These are phyloP conservation scores for Linderniella brevidens DNA, from an alignment of 257 asterid species.

Conservation along the genomic window DNA sequence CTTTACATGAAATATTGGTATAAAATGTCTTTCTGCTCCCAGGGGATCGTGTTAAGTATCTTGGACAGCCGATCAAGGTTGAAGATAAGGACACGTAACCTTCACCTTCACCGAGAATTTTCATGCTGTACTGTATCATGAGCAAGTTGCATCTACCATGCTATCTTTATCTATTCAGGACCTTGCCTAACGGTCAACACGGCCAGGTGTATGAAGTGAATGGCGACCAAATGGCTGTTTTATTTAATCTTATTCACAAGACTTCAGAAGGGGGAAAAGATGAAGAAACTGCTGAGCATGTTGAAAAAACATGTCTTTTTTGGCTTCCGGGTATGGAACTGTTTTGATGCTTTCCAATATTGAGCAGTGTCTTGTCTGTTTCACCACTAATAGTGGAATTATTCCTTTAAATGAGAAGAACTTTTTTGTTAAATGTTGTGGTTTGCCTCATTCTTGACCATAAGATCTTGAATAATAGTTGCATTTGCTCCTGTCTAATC, in stretches of 20 bases:
- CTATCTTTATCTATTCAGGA: slow-evolving; percentile 32
- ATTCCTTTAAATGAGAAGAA: too few relatives aligned
- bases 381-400: too few relatives aligned
- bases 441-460: too few relatives aligned
- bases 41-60: slow-evolving; percentile 94
- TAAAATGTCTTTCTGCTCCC: slow-evolving; percentile 17
- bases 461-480: slow-evolving; percentile 5
- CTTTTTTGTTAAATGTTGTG: too few relatives aligned
- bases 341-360: slow-evolving; percentile 6
- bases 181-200: slow-evolving; percentile 57
- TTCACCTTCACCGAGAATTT: background rate
- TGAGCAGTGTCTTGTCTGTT: background rate
- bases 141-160: slow-evolving; percentile 5
- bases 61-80: slow-evolving; percentile 43
- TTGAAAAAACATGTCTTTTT: slow-evolving; percentile 43
- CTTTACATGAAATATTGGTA: background rate
- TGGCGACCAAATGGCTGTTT: slow-evolving; percentile 71
- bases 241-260: slow-evolving; percentile 36
- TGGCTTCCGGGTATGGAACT: slow-evolving; percentile 61
- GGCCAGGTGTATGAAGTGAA: slow-evolving; percentile 95
- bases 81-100: slow-evolving; percentile 63
- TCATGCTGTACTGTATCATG: slow-evolving; percentile 12
- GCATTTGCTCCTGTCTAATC: slow-evolving; percentile 2
- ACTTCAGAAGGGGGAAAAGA: slow-evolving; percentile 23
- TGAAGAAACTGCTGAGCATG: slow-evolving; percentile 24